A percentile compares a stretch with the other conserved stretches of the same genome.
phyloP scores from a whole-genome alignment of 2,329 filamentous ascomycete genomes.

The Cadophora sp. region DNA sequence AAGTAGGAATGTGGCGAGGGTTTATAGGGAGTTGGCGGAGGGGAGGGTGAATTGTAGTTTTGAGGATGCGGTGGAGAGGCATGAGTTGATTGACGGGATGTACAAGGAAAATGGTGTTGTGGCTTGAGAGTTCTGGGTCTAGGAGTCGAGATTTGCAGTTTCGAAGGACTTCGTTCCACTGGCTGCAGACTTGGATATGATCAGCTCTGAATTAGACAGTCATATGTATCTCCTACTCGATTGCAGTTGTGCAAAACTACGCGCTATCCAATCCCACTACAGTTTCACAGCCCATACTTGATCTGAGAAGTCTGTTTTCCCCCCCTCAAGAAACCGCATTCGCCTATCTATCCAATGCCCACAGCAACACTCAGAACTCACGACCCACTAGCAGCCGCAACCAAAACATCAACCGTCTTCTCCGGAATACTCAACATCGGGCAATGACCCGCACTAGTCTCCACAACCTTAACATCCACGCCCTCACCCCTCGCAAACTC shows the following conservation, averaged over 20 bases:
- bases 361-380: not conserved
- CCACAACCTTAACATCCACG: slow-evolving; percentile 12
- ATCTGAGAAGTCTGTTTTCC: too few species aligned
- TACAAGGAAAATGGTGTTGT: slow-evolving; percentile 35
- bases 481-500: slow-evolving; percentile 14
- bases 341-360: not conserved
- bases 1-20: slow-evolving; percentile 34
- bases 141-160: not conserved
- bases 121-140: not conserved
- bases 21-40: slow-evolving; percentile 31
- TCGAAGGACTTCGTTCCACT: not conserved
- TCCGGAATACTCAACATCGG: slow-evolving; percentile 21
- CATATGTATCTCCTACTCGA: too few species aligned
- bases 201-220: too few species aligned
- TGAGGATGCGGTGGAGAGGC: slow-evolving; percentile 40
- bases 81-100: slow-evolving; percentile 34
- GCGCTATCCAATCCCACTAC: not conserved
- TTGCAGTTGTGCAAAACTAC: too few species aligned
- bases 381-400: slow-evolving; percentile 14
- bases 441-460: slow-evolving; percentile 13
- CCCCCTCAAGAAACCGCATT: not conserved
- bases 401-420: slow-evolving; percentile 14
- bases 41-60: slow-evolving; percentile 33
- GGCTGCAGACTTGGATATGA: too few species aligned
- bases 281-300: not conserved